These are phyloP conservation scores for Aspergillus sclerotialis DNA, from an alignment of 2,329 filamentous ascomycete genomes.

Conservation along the genomic window DNA sequence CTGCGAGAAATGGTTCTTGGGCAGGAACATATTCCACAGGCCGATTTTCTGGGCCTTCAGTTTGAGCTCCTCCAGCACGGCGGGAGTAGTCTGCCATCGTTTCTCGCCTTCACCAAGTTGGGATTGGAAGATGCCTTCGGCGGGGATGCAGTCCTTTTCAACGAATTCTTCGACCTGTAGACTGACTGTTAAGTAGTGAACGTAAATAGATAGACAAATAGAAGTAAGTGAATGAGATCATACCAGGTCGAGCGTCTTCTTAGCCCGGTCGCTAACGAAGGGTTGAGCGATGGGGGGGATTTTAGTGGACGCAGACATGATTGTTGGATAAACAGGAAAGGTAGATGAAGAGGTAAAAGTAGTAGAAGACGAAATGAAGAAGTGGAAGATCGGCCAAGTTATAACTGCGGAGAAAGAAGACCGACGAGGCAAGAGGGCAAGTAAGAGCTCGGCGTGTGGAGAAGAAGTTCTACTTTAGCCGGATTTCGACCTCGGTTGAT, in stretches of 20 bases:
- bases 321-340: conserved; percentile 7
- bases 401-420: conserved; percentile 4
- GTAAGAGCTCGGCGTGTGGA: conserved; percentile 3
- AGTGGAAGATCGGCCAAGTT: conserved; percentile 3
- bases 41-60: conserved; percentile 72
- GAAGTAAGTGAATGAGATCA: too few species aligned
- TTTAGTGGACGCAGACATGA: conserved; percentile 45
- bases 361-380: not conserved
- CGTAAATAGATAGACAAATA: too few species aligned
- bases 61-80: conserved; percentile 85
- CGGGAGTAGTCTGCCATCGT: conserved; percentile 74
- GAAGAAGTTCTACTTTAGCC: too few species aligned
- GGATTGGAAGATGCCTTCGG: conserved; percentile 72
- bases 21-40: conserved; percentile 97
- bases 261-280: conserved; percentile 75
- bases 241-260: conserved; percentile 72
- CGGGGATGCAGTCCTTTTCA: conserved; percentile 86
- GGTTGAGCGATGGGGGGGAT: conserved; percentile 54
- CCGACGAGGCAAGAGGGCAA: conserved; percentile 10
- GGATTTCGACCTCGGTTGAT: too few species aligned
- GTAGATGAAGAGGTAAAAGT: not conserved
- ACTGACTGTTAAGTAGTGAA: too few species aligned
- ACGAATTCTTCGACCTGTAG: conserved; percentile 83
- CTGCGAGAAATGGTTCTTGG: conserved; percentile 90
- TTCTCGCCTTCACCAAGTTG: conserved; percentile 69